Evolutionary conservation across 257 asterid genomes (phyloP).

Genomic region (Nemophila menziesii): DNA sequence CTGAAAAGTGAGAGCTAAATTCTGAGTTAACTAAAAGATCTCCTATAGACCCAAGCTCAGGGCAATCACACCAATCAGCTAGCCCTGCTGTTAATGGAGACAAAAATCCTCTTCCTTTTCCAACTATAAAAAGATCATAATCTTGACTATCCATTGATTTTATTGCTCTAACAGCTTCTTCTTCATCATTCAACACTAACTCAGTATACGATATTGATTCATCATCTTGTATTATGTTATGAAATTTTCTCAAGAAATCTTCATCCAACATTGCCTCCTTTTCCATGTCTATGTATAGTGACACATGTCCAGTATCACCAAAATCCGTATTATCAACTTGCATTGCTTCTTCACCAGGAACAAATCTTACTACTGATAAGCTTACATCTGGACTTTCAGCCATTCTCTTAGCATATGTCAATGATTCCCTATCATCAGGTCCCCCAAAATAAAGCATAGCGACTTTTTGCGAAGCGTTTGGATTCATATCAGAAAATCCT

Average conservation of each 20-base stretch:
- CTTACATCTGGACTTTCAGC: slow-evolving; percentile 27
- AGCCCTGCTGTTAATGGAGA: slow-evolving; percentile 67
- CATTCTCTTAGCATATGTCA: slow-evolving; percentile 75
- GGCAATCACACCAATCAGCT: slow-evolving; percentile 93
- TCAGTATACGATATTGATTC: slow-evolving; percentile 32
- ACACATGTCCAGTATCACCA: slow-evolving; percentile 16
- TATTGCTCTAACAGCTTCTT: slow-evolving; percentile 60
- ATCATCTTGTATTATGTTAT: slow-evolving; percentile 25
- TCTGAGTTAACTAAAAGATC: slow-evolving; percentile 80
- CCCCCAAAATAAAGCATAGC: slow-evolving; percentile 65
- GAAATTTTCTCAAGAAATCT: slow-evolving; percentile 46
- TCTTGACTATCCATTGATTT: slow-evolving; percentile 51
- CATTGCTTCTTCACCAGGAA: slow-evolving; percentile 29
- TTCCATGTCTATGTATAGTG: slow-evolving; percentile 37
- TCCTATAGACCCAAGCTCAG: slow-evolving; percentile 86
- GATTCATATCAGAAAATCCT: slow-evolving; percentile 12
- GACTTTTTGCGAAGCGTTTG: slow-evolving; percentile 30
- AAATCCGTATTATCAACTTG: background rate
- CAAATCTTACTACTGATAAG: slow-evolving; percentile 53
- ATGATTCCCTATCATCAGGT: slow-evolving; percentile 79
- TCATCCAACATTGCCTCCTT: slow-evolving; percentile 51
- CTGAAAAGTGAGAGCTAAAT: slow-evolving; percentile 51
- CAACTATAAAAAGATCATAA: slow-evolving; percentile 66
- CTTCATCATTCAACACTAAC: slow-evolving; percentile 54
- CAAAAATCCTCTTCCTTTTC: slow-evolving; percentile 56